Evolutionary conservation across 345 rosid genomes (phyloP), one percentile per base, ranked within the genome.

Genomic region (Lumnitzera littorea): DNA sequence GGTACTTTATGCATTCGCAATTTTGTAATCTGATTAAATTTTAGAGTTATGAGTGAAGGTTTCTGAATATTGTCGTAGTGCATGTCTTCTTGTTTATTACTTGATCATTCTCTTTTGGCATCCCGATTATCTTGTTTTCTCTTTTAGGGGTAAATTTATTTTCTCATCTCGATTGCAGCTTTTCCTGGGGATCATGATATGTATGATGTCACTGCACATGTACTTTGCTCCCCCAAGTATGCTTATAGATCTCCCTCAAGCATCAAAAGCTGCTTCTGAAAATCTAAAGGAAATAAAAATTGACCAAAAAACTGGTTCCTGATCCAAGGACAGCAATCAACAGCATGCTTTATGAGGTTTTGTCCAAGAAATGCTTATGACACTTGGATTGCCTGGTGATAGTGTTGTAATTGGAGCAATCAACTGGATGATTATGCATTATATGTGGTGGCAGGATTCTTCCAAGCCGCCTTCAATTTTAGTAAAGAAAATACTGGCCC

Each of bases 201-300:
- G 99, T 73, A 90, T 90, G 82, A 94, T 94, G 99, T 94, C 92
- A 0, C 78, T 91, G 15, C 97, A 91, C 66, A 86, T 90, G 96
- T 94, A 91, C 66, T 90, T 94, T 73, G 89, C 96, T 17, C 89
- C 95, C 53, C 84, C 89, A 48, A 76, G 31, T 59, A 76, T 70
- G 80, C 96, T 88, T 24, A 63, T 90, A 50, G 95, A 83, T 67
- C 63, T 79, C 67, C 89, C 96, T 6, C 13, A 75, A 48, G 49
- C 78, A 12, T 62, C 55, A 10, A 84, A 81, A 78, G 55, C 78
- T 1, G 70, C 70, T 68, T 72, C 91, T 1, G 95, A 81, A 69
- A 78, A 65, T 64, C 81, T 87, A n/a, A 65, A 76, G 67, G 83
- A 82, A 67, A 72, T 85, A 64, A 51, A 80, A 46, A 63, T 74